Base-by-base conservation (phyloP, 129 eudicot species). In the Pulicaria dysenterica region DNA sequence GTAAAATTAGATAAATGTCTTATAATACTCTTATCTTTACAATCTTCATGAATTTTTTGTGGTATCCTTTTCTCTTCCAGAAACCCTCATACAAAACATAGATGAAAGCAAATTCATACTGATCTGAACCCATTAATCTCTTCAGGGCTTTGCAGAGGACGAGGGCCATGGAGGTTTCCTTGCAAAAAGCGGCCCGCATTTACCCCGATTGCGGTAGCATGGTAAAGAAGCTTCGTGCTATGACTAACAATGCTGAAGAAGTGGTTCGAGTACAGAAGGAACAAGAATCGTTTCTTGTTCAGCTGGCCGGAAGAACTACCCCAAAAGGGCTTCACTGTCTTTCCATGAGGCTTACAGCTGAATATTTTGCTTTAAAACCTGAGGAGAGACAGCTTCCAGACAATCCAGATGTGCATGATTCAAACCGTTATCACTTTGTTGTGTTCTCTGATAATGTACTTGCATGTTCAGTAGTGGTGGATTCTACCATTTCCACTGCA, bases 271-370 rank as follows among this genome's bases (percentile, higher is more conserved):
- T 77, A 49, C 91, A 88, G 42, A 85, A 81, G 79, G 79, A 74
- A 16, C 95, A 87, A 72, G 86, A 81, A 71, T 58, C 77, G 34
- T 91, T 87, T 78, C 86, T 91, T 17, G 69, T 77, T 63, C 87
- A 77, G 77, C 83, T 91, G 73, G 88, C 95, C 38, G 97, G 87
- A 69, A 83, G 97, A 77, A 91, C 97, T 44, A 88, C 90, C 6
- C 95, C 97, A 6, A 91, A 88, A 70, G 92, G 97, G 73, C 88
- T 88, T 57, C 97, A 91, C 48, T 91, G 97, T 79, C 95, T 91
- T 66, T 91, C 97, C 39, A 88, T 91, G 97, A 82, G 88, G 80
- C 85, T 91, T 69, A 88, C 90, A 17, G 54, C 89, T 38, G 90
- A 91, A 68, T 91, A 85, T 74, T 91, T 91, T 76, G 72, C 80